phyloP scores from a whole-genome alignment of 257 asterid species.

The Solanum arcanum region DNA sequence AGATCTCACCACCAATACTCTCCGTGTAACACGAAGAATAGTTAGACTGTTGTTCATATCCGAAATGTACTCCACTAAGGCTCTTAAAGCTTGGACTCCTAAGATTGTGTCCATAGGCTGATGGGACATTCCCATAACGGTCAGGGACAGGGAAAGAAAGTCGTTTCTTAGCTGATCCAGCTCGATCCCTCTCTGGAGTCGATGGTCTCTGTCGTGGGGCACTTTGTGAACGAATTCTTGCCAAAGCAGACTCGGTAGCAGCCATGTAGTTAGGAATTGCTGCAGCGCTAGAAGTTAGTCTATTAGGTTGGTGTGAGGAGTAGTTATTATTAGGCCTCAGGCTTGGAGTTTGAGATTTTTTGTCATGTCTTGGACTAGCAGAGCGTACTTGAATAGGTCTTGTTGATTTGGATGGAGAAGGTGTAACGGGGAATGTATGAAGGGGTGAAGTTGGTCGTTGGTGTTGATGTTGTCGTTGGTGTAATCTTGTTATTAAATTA shows the following conservation, averaged over 20 bases:
- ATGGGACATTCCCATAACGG: background rate
- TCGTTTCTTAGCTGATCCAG: conserved; percentile 20
- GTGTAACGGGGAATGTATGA: conserved; percentile 13
- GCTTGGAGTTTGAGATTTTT: conserved; percentile 26
- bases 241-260: conserved; percentile 31
- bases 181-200: conserved; percentile 28
- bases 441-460: conserved; percentile 18
- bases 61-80: conserved; percentile 2
- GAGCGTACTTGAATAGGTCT: conserved; percentile 21
- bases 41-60: conserved; percentile 24
- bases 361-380: conserved; percentile 18
- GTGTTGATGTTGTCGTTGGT: background rate
- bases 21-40: conserved; percentile 23
- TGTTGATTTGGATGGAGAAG: conserved; percentile 20
- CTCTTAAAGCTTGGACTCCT: conserved; percentile 30
- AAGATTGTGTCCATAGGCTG: background rate
- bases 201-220: conserved; percentile 31
- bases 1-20: conserved; percentile 18
- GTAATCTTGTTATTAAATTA: background rate
- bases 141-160: conserved; percentile 18
- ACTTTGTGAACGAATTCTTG: conserved; percentile 27
- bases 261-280: conserved; percentile 36
- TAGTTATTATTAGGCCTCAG: conserved; percentile 11
- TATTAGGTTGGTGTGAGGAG: background rate
- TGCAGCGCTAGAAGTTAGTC: background rate